Evolutionary conservation across 306 rosid species (phyloP).

Genomic region (Geum urbanum): DNA sequence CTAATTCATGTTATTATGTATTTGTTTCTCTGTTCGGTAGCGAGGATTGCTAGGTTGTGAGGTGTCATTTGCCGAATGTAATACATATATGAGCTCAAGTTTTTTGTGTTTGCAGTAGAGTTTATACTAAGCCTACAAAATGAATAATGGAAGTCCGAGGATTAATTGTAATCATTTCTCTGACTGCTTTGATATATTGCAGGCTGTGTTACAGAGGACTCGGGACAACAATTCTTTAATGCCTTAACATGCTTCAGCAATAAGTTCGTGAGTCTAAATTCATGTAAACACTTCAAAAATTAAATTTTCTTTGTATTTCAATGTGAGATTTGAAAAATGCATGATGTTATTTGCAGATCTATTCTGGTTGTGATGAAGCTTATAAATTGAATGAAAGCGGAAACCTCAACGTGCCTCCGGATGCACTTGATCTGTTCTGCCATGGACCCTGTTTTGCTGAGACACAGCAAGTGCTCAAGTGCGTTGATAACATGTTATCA

Average conservation of each 20-base stretch:
- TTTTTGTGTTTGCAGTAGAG: no score
- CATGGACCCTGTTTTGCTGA: constrained; percentile 64
- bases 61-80: no score
- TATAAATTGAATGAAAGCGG: constrained; percentile 69
- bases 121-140: no score
- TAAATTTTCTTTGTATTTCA: not conserved
- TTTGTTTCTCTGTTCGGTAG: no score
- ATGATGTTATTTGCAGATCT: constrained; percentile 35
- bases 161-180: no score
- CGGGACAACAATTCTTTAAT: constrained; percentile 31
- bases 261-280: constrained; percentile 41
- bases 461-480: constrained; percentile 57
- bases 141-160: no score
- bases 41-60: no score
- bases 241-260: constrained; percentile 55
- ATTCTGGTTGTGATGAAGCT: constrained; percentile 45
- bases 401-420: constrained; percentile 48
- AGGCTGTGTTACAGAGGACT: constrained; percentile 38
- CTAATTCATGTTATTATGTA: no score
- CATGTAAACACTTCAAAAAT: not conserved
- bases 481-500: constrained; percentile 48
- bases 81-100: no score
- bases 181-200: constrained; percentile 5
- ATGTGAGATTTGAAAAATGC: not conserved
- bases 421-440: constrained; percentile 51